These are phyloP conservation scores for Boletus hoseneyae DNA, from an alignment of 1,284 basidiomycete species.

Conservation along the genomic window DNA sequence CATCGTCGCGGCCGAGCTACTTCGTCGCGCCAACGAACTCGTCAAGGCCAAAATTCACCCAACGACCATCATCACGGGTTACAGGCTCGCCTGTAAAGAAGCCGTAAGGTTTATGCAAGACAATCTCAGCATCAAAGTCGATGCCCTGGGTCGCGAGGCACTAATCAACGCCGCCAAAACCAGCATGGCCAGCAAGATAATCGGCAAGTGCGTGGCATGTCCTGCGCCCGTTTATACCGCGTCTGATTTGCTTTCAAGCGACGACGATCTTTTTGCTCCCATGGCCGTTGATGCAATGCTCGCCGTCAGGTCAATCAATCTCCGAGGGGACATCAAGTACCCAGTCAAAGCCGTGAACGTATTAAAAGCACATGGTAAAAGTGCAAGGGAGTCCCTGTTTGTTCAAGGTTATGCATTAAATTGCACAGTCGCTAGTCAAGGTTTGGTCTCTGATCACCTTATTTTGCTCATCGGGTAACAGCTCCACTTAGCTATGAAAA, in stretches of 20 bases:
- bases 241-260: conserved; percentile 48
- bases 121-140: conserved; percentile 94
- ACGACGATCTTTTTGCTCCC: conserved; percentile 97
- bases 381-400: conserved; percentile 92
- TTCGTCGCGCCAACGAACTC: conserved; percentile 95
- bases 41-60: conserved; percentile 99
- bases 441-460: conserved; percentile 39
- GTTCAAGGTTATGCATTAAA: conserved; percentile 98
- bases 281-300: conserved; percentile 99
- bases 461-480: conserved; percentile 4
- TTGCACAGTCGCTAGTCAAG: conserved; percentile 98
- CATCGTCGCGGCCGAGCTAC: conserved; percentile 93
- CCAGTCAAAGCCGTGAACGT: conserved; percentile 99
- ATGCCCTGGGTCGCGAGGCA: conserved; percentile 86
- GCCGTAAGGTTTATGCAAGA: conserved; percentile 99
- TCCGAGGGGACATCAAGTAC: conserved; percentile 96
- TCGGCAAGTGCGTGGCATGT: conserved; percentile 70
- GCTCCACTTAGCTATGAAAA: conserved; percentile 85
- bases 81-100: conserved; percentile 94
- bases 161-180: conserved; percentile 98
- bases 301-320: conserved; percentile 93
- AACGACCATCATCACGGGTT: conserved; percentile 99
- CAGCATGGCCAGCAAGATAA: conserved; percentile 99
- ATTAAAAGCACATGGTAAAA: conserved; percentile 98
- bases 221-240: background rate